A percentile compares a stretch with the other conserved stretches of the same genome.
Evolutionary conservation across 495 filamentous ascomycete species (phyloP).

Genomic region (Trichoderma reesei): DNA sequence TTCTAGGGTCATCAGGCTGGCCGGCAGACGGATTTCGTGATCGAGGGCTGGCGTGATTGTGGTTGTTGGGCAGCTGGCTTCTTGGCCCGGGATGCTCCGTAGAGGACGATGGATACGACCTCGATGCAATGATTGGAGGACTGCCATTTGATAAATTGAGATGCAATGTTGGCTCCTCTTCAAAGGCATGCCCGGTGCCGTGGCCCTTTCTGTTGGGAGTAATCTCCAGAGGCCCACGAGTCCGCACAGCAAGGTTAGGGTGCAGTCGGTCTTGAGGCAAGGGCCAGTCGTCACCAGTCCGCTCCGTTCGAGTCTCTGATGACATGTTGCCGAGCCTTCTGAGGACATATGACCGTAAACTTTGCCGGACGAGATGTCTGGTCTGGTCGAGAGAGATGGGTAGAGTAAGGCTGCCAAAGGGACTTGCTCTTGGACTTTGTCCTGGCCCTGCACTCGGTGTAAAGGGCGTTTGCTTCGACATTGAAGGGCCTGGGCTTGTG

Average conservation of each 20-base stretch:
- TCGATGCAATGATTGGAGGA: slow-evolving; percentile 18
- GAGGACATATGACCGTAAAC: slow-evolving; percentile 20
- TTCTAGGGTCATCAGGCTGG: slow-evolving; percentile 22
- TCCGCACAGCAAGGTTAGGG: neutral
- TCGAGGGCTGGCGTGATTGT: neutral
- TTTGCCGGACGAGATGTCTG: slow-evolving; percentile 22
- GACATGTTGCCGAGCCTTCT: slow-evolving; percentile 1
- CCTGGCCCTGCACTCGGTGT: slow-evolving; percentile 9
- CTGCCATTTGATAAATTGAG: slow-evolving; percentile 18
- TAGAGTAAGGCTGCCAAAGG: neutral
- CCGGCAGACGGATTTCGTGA: neutral
- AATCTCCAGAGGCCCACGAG: neutral
- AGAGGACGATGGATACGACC: slow-evolving; percentile 32
- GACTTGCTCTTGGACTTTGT: neutral
- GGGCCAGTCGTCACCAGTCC: neutral
- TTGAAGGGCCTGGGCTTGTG: neutral
- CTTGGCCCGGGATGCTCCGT: slow-evolving; percentile 22
- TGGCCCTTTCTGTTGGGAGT: neutral
- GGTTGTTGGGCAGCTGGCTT: slow-evolving; percentile 3
- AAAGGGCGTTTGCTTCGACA: neutral
- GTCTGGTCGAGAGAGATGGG: slow-evolving; percentile 24
- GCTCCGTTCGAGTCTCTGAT: neutral
- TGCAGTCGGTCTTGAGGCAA: neutral
- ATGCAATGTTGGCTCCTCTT: slow-evolving; percentile 15
- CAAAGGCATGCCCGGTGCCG: neutral